These are phyloP conservation scores for Cercis canadensis DNA, from an alignment of 306 rosid species.

Conservation along the genomic window DNA sequence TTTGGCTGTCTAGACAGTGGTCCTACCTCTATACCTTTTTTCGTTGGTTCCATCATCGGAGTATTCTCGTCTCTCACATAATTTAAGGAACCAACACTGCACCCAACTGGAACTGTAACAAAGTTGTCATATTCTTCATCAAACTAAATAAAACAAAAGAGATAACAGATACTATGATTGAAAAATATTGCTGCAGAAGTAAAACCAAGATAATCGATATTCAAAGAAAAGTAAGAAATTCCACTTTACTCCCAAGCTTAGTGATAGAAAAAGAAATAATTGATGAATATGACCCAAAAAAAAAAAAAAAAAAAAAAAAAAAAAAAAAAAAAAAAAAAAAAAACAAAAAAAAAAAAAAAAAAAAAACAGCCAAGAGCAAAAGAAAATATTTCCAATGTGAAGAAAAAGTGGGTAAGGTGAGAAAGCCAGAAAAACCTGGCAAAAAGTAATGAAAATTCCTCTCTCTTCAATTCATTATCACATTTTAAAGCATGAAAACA, in stretches of 20 bases:
- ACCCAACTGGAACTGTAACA: slow-evolving; percentile 37
- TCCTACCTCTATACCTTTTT: not conserved
- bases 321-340: too few relatives aligned
- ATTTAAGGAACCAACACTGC: slow-evolving; percentile 36
- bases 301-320: too few relatives aligned
- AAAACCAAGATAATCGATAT: not conserved
- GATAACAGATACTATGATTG: not conserved
- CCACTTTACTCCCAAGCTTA: not conserved
- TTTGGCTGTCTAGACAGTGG: not conserved
- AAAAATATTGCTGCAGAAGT: not conserved
- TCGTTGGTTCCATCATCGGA: not conserved
- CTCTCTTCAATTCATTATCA: not conserved
- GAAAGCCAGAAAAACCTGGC: not conserved
- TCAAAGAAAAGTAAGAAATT: not conserved
- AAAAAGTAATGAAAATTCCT: not conserved
- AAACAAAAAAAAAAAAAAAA: too few relatives aligned
- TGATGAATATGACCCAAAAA: not conserved
- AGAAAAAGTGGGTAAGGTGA: not conserved
- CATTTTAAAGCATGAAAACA: not conserved
- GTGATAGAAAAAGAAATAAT: not conserved
- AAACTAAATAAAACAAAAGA: not conserved
- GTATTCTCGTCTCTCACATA: slow-evolving; percentile 22
- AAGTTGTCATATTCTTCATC: not conserved
- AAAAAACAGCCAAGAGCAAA: not conserved
- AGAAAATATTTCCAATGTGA: not conserved